Evolutionary conservation across 2,329 filamentous ascomycete genomes (phyloP).

Genomic region (Calycina herbarum): DNA sequence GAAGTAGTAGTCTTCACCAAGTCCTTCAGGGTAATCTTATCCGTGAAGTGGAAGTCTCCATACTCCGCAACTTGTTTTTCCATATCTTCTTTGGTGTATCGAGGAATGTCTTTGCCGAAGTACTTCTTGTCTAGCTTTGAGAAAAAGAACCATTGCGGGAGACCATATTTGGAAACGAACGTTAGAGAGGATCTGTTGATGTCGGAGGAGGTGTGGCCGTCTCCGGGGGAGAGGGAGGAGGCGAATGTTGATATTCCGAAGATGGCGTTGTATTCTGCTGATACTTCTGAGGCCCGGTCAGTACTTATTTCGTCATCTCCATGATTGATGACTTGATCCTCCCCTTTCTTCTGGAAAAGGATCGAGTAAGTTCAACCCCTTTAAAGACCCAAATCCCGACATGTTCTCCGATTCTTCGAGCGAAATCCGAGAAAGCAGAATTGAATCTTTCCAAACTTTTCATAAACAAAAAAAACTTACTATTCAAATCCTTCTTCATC

Average conservation of each 20-base stretch:
- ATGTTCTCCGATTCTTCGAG: no score
- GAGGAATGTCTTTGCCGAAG: slow-evolving; percentile 21
- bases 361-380: no score
- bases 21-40: slow-evolving; percentile 20
- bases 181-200: slow-evolving; percentile 25
- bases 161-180: slow-evolving; percentile 19
- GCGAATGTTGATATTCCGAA: slow-evolving; percentile 27
- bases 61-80: slow-evolving; percentile 16
- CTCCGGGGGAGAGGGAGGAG: slow-evolving; percentile 18
- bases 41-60: slow-evolving; percentile 21
- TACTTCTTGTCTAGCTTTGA: slow-evolving; percentile 23
- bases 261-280: slow-evolving; percentile 31
- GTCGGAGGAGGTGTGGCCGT: slow-evolving; percentile 17
- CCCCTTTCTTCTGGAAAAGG: no score
- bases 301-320: background rate
- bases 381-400: no score
- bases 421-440: background rate
- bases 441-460: background rate
- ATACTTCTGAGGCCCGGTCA: slow-evolving; percentile 22
- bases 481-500: slow-evolving; percentile 22
- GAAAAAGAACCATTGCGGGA: slow-evolving; percentile 30
- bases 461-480: slow-evolving; percentile 18
- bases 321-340: no score
- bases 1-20: slow-evolving; percentile 16
- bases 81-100: slow-evolving; percentile 22